Conservation (phyloP, 805 yeast species). For the Vanderwaltozyma polyspora region DNA sequence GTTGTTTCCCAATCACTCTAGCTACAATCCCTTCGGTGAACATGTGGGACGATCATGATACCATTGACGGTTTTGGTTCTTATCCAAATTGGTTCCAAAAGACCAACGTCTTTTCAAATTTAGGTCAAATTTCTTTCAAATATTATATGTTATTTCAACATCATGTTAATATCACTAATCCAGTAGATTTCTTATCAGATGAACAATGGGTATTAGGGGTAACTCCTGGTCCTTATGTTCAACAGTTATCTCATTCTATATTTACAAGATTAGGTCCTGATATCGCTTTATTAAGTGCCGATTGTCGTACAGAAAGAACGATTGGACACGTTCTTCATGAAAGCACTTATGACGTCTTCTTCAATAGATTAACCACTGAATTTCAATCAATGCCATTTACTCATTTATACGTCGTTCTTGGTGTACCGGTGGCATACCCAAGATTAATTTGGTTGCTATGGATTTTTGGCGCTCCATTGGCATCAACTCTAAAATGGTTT, state of each 20-base stretch:
- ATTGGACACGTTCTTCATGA: conserved; percentile 43
- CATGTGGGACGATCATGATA: conserved; percentile 90
- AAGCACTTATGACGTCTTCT: conserved; percentile 49
- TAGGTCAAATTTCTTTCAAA: conserved; percentile 72
- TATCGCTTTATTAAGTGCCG: conserved; percentile 67
- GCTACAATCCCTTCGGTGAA: conserved; percentile 79
- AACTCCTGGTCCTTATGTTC: conserved; percentile 48
- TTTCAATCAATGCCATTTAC: conserved; percentile 39
- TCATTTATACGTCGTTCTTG: conserved; percentile 74
- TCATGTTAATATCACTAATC: conserved; percentile 41
- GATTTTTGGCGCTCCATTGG: conserved; percentile 47
- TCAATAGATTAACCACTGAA: conserved; percentile 49
- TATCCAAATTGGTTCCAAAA: conserved; percentile 68
- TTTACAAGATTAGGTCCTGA: conserved; percentile 66
- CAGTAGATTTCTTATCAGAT: conserved; percentile 29
- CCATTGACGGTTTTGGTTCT: conserved; percentile 93
- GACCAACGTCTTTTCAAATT: conserved; percentile 51
- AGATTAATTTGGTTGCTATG: conserved; percentile 84
- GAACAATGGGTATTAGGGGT: conserved; percentile 54
- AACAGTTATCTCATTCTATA: conserved; percentile 53
- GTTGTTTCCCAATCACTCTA: conserved; percentile 60
- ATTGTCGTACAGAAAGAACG: conserved; percentile 86
- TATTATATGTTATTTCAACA: conserved; percentile 91
- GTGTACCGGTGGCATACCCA: conserved; percentile 93
- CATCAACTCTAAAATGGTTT: conserved; percentile 53